Percentiles rank a stretch among this genome's conserved stretches.
These are phyloP conservation scores for Raffaelea ambrosiae DNA, from an alignment of 2,329 filamentous ascomycete genomes.

Conservation along the genomic window DNA sequence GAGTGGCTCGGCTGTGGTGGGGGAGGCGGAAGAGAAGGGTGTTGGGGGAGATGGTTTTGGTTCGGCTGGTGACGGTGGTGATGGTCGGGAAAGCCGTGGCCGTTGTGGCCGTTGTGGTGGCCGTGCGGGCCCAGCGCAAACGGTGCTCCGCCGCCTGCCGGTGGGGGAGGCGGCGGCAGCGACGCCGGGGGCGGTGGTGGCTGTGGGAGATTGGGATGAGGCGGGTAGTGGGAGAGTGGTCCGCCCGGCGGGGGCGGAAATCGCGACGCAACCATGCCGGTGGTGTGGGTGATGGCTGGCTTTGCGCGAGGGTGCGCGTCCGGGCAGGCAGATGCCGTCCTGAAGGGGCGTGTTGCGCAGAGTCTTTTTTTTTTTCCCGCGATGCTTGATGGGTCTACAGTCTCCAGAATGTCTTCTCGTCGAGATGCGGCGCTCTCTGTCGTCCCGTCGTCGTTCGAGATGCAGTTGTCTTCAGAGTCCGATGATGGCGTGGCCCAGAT, in stretches of 20 bases:
- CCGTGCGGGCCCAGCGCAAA: too few relatives aligned
- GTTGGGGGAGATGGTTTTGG: not conserved
- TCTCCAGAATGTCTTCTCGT: too few relatives aligned
- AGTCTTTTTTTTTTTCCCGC: too few relatives aligned
- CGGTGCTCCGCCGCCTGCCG: not conserved
- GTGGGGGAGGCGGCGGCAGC: constrained; percentile 13
- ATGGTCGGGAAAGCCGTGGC: constrained; percentile 1
- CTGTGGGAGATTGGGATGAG: constrained; percentile 17
- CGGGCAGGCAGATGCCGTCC: too few relatives aligned
- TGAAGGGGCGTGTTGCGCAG: too few relatives aligned
- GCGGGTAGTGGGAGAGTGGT: constrained; percentile 17
- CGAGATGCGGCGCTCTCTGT: too few relatives aligned
- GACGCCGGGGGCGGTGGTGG: constrained; percentile 11
- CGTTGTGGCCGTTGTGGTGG: constrained; percentile 10
- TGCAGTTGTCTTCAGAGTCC: too few relatives aligned
- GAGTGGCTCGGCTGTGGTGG: not conserved
- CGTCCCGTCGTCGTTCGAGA: too few relatives aligned
- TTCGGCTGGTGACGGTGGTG: not conserved
- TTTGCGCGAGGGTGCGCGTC: too few relatives aligned
- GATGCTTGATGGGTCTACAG: too few relatives aligned
- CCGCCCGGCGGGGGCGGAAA: constrained; percentile 26
- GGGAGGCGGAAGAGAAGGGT: not conserved
- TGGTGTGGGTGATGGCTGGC: too few relatives aligned
- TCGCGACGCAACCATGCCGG: constrained; percentile 27
- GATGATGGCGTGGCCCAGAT: too few relatives aligned